Percentiles rank a stretch among this genome's conserved stretches.
Conservation (phyloP, 106 monocot species). For the Phalaenopsis aphrodite region DNA sequence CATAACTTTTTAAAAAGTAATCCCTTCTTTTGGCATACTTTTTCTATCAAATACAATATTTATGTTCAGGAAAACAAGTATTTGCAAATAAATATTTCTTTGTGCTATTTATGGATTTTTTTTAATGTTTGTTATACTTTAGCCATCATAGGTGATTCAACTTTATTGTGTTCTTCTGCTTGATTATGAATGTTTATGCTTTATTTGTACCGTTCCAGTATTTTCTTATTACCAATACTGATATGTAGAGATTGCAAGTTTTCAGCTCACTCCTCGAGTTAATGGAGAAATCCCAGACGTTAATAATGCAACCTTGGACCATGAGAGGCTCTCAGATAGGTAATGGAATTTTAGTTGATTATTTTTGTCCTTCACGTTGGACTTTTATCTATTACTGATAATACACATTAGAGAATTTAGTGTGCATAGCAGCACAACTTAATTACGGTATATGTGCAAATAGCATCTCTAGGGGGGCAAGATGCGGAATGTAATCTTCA, state of each 20-base stretch:
- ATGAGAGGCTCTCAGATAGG: conserved; percentile 76
- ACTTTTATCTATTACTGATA: neutral
- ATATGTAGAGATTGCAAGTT: neutral
- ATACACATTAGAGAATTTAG: neutral
- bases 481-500: conserved; percentile 3
- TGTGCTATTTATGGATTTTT: neutral
- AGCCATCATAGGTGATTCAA: neutral
- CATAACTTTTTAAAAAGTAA: neutral
- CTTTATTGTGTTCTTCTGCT: neutral
- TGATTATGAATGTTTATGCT: neutral
- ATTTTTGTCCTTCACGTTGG: neutral
- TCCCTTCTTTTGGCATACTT: neutral
- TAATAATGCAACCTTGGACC: conserved; percentile 81
- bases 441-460: neutral
- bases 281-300: conserved; percentile 84
- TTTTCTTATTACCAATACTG: neutral
- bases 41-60: neutral
- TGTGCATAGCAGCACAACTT: neutral
- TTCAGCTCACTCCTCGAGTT: conserved; percentile 81
- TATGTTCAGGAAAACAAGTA: neutral
- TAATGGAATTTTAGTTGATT: conserved; percentile 9
- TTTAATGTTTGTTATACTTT: neutral
- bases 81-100: neutral
- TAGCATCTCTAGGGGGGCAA: neutral
- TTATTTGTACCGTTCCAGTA: neutral